Evolutionary conservation across 306 rosid species (phyloP).

Genomic region (Bauhinia variegata): DNA sequence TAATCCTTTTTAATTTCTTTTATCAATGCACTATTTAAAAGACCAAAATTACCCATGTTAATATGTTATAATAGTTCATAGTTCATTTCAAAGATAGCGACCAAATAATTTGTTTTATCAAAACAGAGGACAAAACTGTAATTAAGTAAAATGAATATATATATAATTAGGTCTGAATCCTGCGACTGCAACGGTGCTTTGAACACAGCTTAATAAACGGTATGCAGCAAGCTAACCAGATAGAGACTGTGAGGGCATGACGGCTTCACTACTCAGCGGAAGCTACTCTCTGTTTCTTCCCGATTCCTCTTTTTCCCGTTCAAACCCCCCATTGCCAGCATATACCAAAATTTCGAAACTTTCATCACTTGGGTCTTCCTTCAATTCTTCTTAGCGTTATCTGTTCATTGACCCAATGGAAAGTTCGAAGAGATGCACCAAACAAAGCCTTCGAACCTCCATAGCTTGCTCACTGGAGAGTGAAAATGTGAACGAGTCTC

Average conservation of each 20-base stretch:
- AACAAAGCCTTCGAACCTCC: conserved; percentile 9
- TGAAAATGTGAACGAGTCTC: conserved; percentile 32
- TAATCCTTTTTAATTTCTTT: too few species aligned
- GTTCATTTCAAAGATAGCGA: too few species aligned
- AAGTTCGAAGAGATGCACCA: not conserved
- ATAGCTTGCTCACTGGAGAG: conserved; percentile 37
- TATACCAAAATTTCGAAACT: not conserved
- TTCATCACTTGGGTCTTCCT: not conserved
- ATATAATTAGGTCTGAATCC: too few species aligned
- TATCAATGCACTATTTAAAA: too few species aligned
- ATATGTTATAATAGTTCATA: too few species aligned
- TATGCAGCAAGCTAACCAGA: too few species aligned
- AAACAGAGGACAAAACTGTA: too few species aligned
- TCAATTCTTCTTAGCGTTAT: not conserved
- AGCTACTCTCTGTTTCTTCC: not conserved
- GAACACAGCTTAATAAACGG: too few species aligned
- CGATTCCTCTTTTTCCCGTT: not conserved
- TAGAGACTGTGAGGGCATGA: not conserved
- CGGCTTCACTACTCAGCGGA: not conserved
- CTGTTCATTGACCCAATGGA: not conserved
- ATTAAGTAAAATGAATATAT: too few species aligned
- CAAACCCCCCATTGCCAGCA: not conserved
- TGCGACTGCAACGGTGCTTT: too few species aligned
- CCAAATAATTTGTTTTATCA: too few species aligned
- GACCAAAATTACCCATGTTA: too few species aligned